A percentile compares a stretch with the other conserved stretches of the same genome.
Evolutionary conservation across 345 rosid species (phyloP).

Genomic region (Arabis hirsuta): DNA sequence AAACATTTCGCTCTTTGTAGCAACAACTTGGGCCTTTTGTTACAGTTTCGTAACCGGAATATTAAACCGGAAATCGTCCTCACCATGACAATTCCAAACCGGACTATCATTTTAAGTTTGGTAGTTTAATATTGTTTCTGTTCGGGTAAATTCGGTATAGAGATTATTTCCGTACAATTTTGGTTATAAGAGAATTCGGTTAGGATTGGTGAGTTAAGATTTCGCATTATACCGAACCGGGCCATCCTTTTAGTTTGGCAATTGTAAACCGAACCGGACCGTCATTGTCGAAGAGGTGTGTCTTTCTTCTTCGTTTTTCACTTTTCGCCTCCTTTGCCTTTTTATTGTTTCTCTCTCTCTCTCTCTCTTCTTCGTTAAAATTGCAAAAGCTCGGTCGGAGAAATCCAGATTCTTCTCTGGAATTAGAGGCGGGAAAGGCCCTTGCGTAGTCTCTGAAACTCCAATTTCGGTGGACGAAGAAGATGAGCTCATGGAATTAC

Average conservation of each 20-base stretch:
- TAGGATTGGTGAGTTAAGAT: too few species aligned
- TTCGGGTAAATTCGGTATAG: too few species aligned
- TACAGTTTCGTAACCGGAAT: neutral
- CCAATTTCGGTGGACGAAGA: conserved; percentile 1
- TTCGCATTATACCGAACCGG: conserved; percentile 13
- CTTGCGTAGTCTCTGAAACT: conserved; percentile 8
- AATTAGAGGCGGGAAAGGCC: conserved; percentile 24
- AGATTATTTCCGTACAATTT: too few species aligned
- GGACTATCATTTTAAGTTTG: neutral
- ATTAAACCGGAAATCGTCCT: conserved; percentile 9
- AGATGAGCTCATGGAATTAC: conserved; percentile 61
- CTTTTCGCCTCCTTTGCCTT: conserved; percentile 19
- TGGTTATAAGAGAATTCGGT: too few species aligned
- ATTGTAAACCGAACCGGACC: conserved; percentile 3
- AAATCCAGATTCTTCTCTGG: conserved; percentile 33
- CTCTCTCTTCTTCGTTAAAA: neutral
- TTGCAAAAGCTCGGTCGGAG: conserved; percentile 17
- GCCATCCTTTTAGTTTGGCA: neutral
- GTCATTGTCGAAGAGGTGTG: conserved; percentile 6
- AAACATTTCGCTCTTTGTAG: neutral
- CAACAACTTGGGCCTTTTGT: neutral
- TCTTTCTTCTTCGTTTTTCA: conserved; percentile 16
- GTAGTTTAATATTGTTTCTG: neutral
- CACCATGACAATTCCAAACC: conserved; percentile 5
- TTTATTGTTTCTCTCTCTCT: neutral